Base-by-base conservation (phyloP, 1,139 yeast species). In the Suhomyces taliae region DNA sequence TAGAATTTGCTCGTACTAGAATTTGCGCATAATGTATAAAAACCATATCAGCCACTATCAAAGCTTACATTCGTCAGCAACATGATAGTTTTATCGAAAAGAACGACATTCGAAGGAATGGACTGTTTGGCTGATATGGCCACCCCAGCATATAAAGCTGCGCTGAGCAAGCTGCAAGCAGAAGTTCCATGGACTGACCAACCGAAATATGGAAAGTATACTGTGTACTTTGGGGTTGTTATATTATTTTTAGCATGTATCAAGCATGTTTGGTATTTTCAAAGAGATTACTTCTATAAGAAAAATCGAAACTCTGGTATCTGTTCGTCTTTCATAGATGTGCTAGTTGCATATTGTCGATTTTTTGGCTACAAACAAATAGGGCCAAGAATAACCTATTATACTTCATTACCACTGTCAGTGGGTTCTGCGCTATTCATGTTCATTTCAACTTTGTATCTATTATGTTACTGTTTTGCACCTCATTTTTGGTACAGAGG, bases 401-500 rank as follows among this genome's bases (percentile, higher is more conserved):
- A 58, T 34, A 65, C 78, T 2, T 82, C 83, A 1, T 60, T 81
- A 14, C 87, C 87, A 1, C 64, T 72, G 4, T 77, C 85, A 3
- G 55, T 76, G 8, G 86, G 85, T 0, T 66, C 78, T 6, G 52
- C 74, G 1, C 45, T 79, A n/a, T 60, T 78, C 39, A 58, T 80
- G 37, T 47, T 62, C 6, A 67, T 67, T 0, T 67, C 81, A 1
- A 57, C 76, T 2, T 50, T 79, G n/a, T 82, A 77, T 58, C 53
- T 78, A 41, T 57, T 74, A 9, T 72, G 80, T 44, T 76, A 73
- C 57, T 64, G 76, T 41, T 61, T 73, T 27, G 65, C 69, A 1
- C 87, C 87, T 4, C 82, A 77, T 48, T 71, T 72, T 45, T 82
- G 81, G 77, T 79, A 78, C 56, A 64, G 87, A 52, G 79, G 68